Evolutionary conservation across 164 flowering plant species (phyloP), one percentile per base, ranked within the genome.

Genomic region (Magnolia kwangsiensis): DNA sequence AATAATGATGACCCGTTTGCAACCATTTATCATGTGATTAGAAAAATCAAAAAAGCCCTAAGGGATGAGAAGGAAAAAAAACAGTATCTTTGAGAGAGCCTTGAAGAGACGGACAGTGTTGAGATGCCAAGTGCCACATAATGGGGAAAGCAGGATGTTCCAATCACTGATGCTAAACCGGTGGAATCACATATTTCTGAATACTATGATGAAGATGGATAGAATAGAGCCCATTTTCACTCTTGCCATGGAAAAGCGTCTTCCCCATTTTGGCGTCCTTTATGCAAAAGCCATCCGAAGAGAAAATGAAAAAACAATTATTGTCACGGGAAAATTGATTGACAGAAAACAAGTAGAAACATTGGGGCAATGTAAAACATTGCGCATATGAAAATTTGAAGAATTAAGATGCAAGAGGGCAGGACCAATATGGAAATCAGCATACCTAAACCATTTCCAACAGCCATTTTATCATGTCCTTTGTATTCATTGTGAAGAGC

Each of bases 371-470:
- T 71, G 73, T 50, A 71, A 70, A 14, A 70, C 50, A 70, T 70
- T 70, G 13, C 4, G 3, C 8, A 70, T 5, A 29, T 11, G 50
- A 37, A 37, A 18, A 11, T 11, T 13, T 27, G 50, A 29, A 29
- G 72, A 70, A 45, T 10, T 37, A 3, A 3, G 8, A 16, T 70
- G 51, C 14, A 70, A 70, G 37, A n/a, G 14, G 37, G 50, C 11
- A 37, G 51, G 49, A 11, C 72, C n/a, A 70, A 70, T 45, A 70
- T 29, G 51, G 72, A 29, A 37, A 70, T 70, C 19, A 13, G 50
- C 72, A 70, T 8, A 70, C 72, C 50, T 16, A 50, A 70, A 13
- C 72, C 58, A 37, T 70, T 70, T 1, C 51, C 72, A 70, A 70
- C 72, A 70, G 50, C 51, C 20, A 70, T 58, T 70, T 70, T 45